Evolutionary conservation across 257 asterid species (phyloP).

Genomic region (Fraxinus excelsior): DNA sequence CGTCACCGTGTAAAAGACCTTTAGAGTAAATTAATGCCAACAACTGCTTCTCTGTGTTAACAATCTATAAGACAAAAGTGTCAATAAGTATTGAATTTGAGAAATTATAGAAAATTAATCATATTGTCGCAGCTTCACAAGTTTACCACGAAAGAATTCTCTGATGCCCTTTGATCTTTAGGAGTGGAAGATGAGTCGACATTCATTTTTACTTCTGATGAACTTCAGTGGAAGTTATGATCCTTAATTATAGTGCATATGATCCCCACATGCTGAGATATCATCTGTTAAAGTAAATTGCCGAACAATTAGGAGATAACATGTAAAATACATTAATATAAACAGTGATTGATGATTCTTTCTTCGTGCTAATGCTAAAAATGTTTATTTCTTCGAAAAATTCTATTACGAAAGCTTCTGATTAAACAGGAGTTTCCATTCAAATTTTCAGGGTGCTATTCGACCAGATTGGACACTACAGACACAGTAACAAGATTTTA

Average conservation of each 20-base stretch:
- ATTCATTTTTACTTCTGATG: constrained; percentile 30
- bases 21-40: constrained; percentile 52
- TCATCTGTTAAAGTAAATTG: constrained; percentile 12
- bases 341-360: not conserved
- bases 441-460: too few species aligned
- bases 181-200: constrained; percentile 23
- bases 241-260: constrained; percentile 18
- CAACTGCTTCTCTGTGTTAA: constrained; percentile 59
- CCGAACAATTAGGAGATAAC: not conserved
- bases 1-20: constrained; percentile 57
- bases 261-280: not conserved
- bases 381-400: not conserved
- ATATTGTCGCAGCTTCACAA: constrained; percentile 22
- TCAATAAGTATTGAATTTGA: constrained; percentile 12
- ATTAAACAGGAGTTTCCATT: not conserved
- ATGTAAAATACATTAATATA: not conserved
- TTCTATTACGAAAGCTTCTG: not conserved
- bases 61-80: constrained; percentile 43
- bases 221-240: constrained; percentile 9
- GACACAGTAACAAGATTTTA: not conserved
- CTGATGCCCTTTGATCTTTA: constrained; percentile 37
- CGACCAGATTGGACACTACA: not conserved
- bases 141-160: constrained; percentile 59
- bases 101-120: not conserved
- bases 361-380: not conserved